Evolutionary conservation across 1,139 yeast genomes (phyloP).

Genomic region (Geotrichum aggregatum): DNA sequence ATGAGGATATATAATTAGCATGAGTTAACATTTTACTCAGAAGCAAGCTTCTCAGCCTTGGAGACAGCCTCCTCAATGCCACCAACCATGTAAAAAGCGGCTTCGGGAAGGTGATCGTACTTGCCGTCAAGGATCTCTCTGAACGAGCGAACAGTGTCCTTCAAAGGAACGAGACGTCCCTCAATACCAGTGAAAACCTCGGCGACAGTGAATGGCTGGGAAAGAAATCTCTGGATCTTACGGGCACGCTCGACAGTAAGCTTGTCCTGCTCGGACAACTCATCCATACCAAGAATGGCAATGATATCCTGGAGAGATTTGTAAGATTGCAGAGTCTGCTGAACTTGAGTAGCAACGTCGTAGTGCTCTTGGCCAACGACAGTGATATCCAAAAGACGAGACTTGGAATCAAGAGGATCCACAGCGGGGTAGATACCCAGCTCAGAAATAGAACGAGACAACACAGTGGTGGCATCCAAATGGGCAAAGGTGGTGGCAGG

Average conservation of each 20-base stretch:
- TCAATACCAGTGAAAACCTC: conserved; percentile 99
- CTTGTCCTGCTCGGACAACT: conserved; percentile 96
- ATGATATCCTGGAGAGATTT: conserved; percentile 99
- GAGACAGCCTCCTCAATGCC: conserved; percentile 97
- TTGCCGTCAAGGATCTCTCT: conserved; percentile 96
- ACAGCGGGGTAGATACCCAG: conserved; percentile 99
- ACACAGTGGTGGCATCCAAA: conserved; percentile 99
- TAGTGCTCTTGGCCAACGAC: conserved; percentile 99
- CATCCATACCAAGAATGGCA: conserved; percentile 99
- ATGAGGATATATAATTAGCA: conserved; percentile 12
- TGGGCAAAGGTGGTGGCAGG: conserved; percentile 99
- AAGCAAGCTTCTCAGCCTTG: conserved; percentile 97
- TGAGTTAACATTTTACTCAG: conserved; percentile 48
- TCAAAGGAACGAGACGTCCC: conserved; percentile 95
- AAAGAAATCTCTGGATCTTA: conserved; percentile 99
- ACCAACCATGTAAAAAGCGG: conserved; percentile 99
- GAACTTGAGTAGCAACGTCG: conserved; percentile 89
- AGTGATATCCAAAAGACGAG: conserved; percentile 95
- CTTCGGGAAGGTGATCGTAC: conserved; percentile 97
- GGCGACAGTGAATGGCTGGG: conserved; percentile 99
- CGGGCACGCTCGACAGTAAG: conserved; percentile 99
- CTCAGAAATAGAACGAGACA: conserved; percentile 99
- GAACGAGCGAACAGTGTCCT: conserved; percentile 92
- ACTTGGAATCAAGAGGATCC: conserved; percentile 99
- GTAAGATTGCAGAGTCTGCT: conserved; percentile 98